Evolutionary conservation across 805 yeast genomes (phyloP), one percentile per base, ranked within the genome.

Genomic region (Kuraishia molischiana): DNA sequence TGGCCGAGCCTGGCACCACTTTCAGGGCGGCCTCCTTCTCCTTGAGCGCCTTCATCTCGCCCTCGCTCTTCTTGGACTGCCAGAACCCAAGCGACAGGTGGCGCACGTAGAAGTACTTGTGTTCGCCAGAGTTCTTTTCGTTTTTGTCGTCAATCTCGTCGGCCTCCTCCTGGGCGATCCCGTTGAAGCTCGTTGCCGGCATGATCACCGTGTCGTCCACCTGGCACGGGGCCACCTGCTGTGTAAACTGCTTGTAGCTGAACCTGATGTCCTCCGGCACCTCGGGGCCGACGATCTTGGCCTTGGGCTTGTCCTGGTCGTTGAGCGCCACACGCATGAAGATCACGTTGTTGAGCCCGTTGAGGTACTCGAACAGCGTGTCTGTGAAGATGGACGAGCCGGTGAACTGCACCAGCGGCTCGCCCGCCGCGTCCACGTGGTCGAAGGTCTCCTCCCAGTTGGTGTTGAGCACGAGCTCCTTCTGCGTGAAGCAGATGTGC

Each of bases 371-470:
- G 38, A 57, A 56, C 24, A 56, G 43, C 1, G 58, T 51, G 44
- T 57, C 62, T 4, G 62, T 54, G 40, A 56, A 53, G 30, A 57
- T 56, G n/a, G 58, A 51, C n/a, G 56, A 47, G 13, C 61, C 57
- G 2, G 60, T 57, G 39, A 35, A 57, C 43, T 51, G 58, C 21
- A 56, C 43, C 24, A 53, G 45, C 3, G 61, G 54, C 19, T 53
- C 62, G 18, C 58, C 61, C 36, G 51, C 56, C 13, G 58, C 53
- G 41, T 57, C 62, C 35, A 53, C 47, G 34, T 54, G 49, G 28
- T 47, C 41, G 38, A 49, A 53, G 4, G 45, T 53, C 35, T 49
- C 43, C 36, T 53, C 45, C 62, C 62, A 57, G 38, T 56, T 44
- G 24, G 51, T 54, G 4, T 35, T 24, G 20, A 38, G 20, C 29